Base-by-base conservation (phyloP, 176 grass and related monocot genomes). In the Oryza australiensis region DNA sequence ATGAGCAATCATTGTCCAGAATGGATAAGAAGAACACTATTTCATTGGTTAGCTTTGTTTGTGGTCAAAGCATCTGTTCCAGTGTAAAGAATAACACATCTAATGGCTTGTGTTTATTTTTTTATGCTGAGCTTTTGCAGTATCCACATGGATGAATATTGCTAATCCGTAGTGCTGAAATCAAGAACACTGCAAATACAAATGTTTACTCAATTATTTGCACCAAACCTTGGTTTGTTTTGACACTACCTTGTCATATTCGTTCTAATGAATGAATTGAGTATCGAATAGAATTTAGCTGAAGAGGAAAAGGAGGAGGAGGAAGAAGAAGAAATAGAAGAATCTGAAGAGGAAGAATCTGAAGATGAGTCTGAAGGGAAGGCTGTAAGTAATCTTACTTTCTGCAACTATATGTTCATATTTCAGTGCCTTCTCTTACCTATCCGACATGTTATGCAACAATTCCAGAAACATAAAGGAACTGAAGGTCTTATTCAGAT, bases 401-500 rank as follows among this genome's bases (percentile, higher is more conserved):
- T 20, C 30, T 73, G 62, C 10, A 63, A 62, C 29, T 78, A 48
- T 53, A 62, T 72, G 28, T 27, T 77, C 33, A 68, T 71, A 22
- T 30, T 23, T 40, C 26, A 66, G 74, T 88, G 91, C 4, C 10
- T 94, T 37, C 16, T 29, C 32, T 76, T 76, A 71, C 23, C 43
- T 16, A 63, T 77, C 34, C 78, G 27, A 55, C 57, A 72, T 87
- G 20, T 23, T 65, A 24, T 64, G 55, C 83, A 22, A 78, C 48
- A 71, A 86, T 77, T 41, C 33, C 87, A 99, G 97, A 95, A 94
- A 89, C 83, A 53, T 80, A 99, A 99, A 90, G 97, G 97, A 20
- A 88, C 89, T 49, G 85, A 92, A 78, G 93, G 93, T 62, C 18
- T 94, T 80, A 99, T 93, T 87, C 86, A 95, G 89, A 99, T 95